These are phyloP conservation scores for Myriosclerotinia curreyana DNA, from an alignment of 2,329 filamentous ascomycete genomes.

Conservation along the genomic window DNA sequence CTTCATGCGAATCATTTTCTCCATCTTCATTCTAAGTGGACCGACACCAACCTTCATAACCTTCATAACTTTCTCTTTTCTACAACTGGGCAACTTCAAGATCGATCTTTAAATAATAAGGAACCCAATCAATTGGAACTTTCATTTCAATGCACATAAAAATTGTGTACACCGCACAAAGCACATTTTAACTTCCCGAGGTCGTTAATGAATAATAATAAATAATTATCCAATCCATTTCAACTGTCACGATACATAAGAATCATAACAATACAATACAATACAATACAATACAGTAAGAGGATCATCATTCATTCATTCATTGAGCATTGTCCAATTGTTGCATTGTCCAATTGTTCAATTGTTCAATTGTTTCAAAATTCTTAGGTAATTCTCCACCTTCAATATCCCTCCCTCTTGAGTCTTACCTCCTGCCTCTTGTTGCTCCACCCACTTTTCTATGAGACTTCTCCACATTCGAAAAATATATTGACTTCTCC, in stretches of 20 bases:
- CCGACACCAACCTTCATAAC: too few relatives aligned
- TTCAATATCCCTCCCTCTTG: slow-evolving; percentile 9
- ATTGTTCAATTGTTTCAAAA: slow-evolving; percentile 10
- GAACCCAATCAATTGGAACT: neutral
- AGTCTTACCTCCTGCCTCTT: neutral
- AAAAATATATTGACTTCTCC: slow-evolving; percentile 12
- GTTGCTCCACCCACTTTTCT: neutral
- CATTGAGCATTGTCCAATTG: slow-evolving; percentile 9
- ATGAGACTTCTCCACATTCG: slow-evolving; percentile 9
- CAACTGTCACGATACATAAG: too few relatives aligned
- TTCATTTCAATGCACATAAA: slow-evolving; percentile 11
- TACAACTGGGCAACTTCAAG: too few relatives aligned
- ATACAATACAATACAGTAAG: too few relatives aligned
- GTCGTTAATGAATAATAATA: too few relatives aligned
- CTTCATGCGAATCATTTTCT: slow-evolving; percentile 20
- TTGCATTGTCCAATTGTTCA: too few relatives aligned
- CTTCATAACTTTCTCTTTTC: neutral
- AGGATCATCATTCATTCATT: too few relatives aligned
- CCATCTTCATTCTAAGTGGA: slow-evolving; percentile 16
- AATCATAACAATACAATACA: too few relatives aligned
- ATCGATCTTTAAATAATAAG: too few relatives aligned
- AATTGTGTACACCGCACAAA: neutral
- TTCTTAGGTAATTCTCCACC: slow-evolving; percentile 17
- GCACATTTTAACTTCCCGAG: too few relatives aligned
- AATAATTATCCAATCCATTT: too few relatives aligned